Percentiles rank a stretch among this genome's conserved stretches.
phyloP scores from a whole-genome alignment of 768 basidiomycete genomes.

The Pisolithus microcarpus region DNA sequence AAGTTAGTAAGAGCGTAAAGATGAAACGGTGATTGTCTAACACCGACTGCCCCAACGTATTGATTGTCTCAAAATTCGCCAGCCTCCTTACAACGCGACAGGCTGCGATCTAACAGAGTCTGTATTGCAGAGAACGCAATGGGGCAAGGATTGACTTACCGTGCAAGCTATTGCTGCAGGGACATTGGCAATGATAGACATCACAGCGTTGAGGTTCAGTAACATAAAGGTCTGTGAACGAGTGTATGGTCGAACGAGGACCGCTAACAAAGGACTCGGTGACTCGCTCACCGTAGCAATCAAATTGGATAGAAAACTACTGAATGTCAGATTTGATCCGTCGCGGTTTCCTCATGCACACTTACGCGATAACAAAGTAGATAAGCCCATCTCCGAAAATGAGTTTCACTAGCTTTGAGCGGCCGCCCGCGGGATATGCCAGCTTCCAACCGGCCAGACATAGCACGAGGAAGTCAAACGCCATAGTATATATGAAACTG shows the following conservation, averaged over 20 bases:
- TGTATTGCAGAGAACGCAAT: neutral
- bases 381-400: slow-evolving; percentile 70
- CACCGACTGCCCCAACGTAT: slow-evolving; percentile 45
- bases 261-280: neutral
- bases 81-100: slow-evolving; percentile 58
- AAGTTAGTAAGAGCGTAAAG: slow-evolving; percentile 23
- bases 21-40: slow-evolving; percentile 26
- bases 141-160: slow-evolving; percentile 27
- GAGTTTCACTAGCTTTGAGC: slow-evolving; percentile 51
- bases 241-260: neutral
- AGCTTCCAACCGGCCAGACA: slow-evolving; percentile 58
- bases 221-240: slow-evolving; percentile 48
- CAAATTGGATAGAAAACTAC: slow-evolving; percentile 60
- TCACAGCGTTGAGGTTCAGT: slow-evolving; percentile 60
- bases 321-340: slow-evolving; percentile 5
- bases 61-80: slow-evolving; percentile 43
- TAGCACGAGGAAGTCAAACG: slow-evolving; percentile 59
- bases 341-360: slow-evolving; percentile 5
- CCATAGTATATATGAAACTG: slow-evolving; percentile 70
- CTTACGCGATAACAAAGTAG: slow-evolving; percentile 67
- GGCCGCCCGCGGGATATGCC: slow-evolving; percentile 37
- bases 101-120: slow-evolving; percentile 49
- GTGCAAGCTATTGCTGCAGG: slow-evolving; percentile 66
- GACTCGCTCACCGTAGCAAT: slow-evolving; percentile 37
- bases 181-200: slow-evolving; percentile 69